phyloP scores from a whole-genome alignment of 2,329 filamentous ascomycete species.

The Stemphylium vesicarium region DNA sequence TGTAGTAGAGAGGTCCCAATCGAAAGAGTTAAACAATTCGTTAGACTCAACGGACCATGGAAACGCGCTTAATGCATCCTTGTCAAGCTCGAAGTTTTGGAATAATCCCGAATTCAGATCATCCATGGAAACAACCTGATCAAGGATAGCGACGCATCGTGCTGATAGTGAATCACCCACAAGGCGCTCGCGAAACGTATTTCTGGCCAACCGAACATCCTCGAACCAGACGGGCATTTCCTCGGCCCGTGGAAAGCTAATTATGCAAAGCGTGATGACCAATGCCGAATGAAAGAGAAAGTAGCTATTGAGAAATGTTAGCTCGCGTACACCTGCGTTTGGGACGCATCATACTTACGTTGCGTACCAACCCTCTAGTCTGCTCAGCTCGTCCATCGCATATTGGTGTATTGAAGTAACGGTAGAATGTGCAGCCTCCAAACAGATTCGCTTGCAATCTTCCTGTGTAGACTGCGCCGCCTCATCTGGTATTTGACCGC shows the following conservation, averaged over 20 bases:
- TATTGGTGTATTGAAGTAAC: constrained; percentile 33
- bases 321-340: background rate
- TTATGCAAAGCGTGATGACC: constrained; percentile 32
- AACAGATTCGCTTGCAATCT: constrained; percentile 30
- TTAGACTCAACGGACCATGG: constrained; percentile 35
- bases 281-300: constrained; percentile 36
- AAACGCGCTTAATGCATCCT: constrained; percentile 29
- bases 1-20: constrained; percentile 31
- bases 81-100: constrained; percentile 25
- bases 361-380: constrained; percentile 35
- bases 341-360: constrained; percentile 22
- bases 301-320: constrained; percentile 18
- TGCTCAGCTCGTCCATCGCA: constrained; percentile 23
- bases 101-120: constrained; percentile 23
- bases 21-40: constrained; percentile 34
- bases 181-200: constrained; percentile 29
- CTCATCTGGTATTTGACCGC: constrained; percentile 26
- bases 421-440: constrained; percentile 34
- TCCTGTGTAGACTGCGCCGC: constrained; percentile 27
- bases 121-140: constrained; percentile 30
- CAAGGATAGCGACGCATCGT: constrained; percentile 32
- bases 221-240: constrained; percentile 26
- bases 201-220: constrained; percentile 29
- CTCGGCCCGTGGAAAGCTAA: constrained; percentile 28
- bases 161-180: constrained; percentile 33